These are phyloP conservation scores for Mortierella antarctica DNA, from an alignment of 192 early-diverging fungal genomes.

Conservation along the genomic window DNA sequence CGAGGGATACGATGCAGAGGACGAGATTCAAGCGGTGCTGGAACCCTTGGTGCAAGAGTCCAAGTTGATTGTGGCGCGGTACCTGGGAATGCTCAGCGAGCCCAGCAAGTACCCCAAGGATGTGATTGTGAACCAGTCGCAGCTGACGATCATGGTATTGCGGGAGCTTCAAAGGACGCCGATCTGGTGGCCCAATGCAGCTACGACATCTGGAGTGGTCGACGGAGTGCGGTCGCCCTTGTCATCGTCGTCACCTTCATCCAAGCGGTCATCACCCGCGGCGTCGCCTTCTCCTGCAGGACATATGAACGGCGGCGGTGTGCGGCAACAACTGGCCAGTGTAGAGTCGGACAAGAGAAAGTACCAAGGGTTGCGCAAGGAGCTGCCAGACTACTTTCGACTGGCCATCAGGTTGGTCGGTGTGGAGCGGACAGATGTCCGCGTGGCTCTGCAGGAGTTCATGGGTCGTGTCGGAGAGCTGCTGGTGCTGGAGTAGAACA, in stretches of 20 bases:
- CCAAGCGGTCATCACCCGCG: conserved; percentile 20
- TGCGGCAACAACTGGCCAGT: conserved; percentile 3
- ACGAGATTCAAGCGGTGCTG: conserved; percentile 52
- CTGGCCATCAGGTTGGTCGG: conserved; percentile 55
- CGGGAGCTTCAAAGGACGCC: conserved; percentile 54
- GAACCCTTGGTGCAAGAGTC: conserved; percentile 56
- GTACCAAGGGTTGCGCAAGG: conserved; percentile 50
- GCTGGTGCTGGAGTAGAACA: conserved; percentile 32
- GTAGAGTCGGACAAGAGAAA: conserved; percentile 45
- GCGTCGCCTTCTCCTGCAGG: conserved; percentile 18
- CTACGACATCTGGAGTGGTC: conserved; percentile 4
- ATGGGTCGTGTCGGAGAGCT: conserved; percentile 54
- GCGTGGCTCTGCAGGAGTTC: conserved; percentile 57
- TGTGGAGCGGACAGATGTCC: conserved; percentile 55
- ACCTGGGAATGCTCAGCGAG: conserved; percentile 53
- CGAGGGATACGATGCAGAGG: conserved; percentile 46
- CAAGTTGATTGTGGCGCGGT: conserved; percentile 53
- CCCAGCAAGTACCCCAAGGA: conserved; percentile 55
- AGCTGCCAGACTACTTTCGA: conserved; percentile 56
- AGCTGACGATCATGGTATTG: conserved; percentile 57
- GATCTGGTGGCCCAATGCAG: conserved; percentile 54
- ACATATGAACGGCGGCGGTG: conserved; percentile 10
- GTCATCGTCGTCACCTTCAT: conserved; percentile 8
- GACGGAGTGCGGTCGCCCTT: background rate
- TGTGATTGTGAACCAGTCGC: conserved; percentile 58